Conservation (phyloP, 768 basidiomycete species). For the Pluteus cervinus region DNA sequence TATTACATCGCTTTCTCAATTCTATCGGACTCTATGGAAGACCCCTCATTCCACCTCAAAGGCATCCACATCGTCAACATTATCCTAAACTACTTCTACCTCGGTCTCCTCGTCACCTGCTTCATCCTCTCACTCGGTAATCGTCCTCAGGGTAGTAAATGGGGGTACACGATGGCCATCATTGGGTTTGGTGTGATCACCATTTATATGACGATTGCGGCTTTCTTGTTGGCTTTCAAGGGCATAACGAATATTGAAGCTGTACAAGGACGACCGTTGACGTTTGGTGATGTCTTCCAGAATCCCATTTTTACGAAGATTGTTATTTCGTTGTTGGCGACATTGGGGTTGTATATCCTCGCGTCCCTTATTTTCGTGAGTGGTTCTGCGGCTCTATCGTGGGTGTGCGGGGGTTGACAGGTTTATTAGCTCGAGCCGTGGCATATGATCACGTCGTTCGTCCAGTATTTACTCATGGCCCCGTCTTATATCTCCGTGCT, state of each 20-base stretch:
- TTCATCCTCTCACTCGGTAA: constrained; percentile 89
- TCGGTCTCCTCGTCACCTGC: constrained; percentile 81
- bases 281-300: constrained; percentile 58
- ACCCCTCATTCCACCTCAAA: constrained; percentile 45
- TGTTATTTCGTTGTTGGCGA: constrained; percentile 79
- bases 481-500: constrained; percentile 93
- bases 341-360: constrained; percentile 82
- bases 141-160: constrained; percentile 84
- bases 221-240: constrained; percentile 80
- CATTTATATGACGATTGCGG: constrained; percentile 92
- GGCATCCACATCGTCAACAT: constrained; percentile 71
- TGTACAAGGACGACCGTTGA: constrained; percentile 38
- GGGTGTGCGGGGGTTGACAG: background rate
- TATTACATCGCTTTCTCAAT: constrained; percentile 88
- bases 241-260: constrained; percentile 59
- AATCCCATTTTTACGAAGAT: constrained; percentile 83
- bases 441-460: constrained; percentile 96
- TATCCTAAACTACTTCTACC: constrained; percentile 80
- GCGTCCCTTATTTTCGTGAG: constrained; percentile 82
- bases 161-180: constrained; percentile 81
- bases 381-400: constrained; percentile 12
- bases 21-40: constrained; percentile 70
- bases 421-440: constrained; percentile 82
- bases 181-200: constrained; percentile 88
- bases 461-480: constrained; percentile 89